Evolutionary conservation across 2,329 filamentous ascomycete genomes (phyloP), one percentile per base, ranked within the genome.

Genomic region (Cladorrhinum sp.): DNA sequence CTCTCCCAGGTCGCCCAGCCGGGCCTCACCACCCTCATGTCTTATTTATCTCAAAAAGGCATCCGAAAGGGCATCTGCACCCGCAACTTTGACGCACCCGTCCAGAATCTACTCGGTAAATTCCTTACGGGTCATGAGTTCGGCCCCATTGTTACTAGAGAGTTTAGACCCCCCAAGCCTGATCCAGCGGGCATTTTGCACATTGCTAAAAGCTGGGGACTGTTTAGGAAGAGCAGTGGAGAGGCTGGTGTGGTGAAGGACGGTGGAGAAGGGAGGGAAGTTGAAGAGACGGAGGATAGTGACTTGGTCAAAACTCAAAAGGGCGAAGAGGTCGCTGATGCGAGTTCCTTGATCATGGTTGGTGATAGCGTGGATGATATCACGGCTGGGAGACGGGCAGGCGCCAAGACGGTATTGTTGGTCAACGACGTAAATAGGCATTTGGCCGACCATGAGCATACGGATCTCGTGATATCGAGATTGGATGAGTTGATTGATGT

Each of bases 341-440:
- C 78, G 2, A 80, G 75, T 48, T 74, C 72, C 5, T 68, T 86
- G 48, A 84, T 86, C 66, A 88, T 88, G 85, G 85, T 87, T 22
- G 90, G 90, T 3, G 90, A 93, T 71, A 92, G 88, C 16, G 85
- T 96, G 58, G 95, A 98, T 73, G 95, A 99, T 72, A 96, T 98
- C 85, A 90, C 88, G 7, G 92, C 93, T 0, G 93, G 95, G 0
- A 84, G 88, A 62, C 81, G 80, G 56, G 93, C 93, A 0, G 93
- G 93, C 1, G 91, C 93, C 1, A 90, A 92, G 32, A 98, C 95
- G 0, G 92, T 98, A n/a, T 72, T 98, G 71, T 78, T 99, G 50
- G 82, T 89, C 16, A 96, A 96, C 69, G 85, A 91, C n/a, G 87
- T 83, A n/a, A 96, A 96, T 71, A 74, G 74, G 58, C 81, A 88